Percentiles rank a stretch among this genome's conserved stretches.
Conservation (phyloP, 192 early-diverging fungal species). For the Coemansia furcata region DNA sequence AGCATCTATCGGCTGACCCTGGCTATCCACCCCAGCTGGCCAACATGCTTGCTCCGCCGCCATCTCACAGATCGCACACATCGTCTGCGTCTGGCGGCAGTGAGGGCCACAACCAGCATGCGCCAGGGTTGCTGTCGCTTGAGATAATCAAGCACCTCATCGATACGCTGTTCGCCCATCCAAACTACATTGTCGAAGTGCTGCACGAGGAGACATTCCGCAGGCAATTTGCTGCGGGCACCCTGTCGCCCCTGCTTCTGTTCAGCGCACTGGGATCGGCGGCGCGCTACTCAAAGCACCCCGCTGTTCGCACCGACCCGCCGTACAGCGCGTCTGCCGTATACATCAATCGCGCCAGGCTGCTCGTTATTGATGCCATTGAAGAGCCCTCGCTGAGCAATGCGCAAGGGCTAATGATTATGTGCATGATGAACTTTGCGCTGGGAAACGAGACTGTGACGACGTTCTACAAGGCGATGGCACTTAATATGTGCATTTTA, state of each 20-base stretch:
- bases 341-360: constrained; percentile 37
- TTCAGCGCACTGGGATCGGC: constrained; percentile 43
- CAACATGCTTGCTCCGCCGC: constrained; percentile 1
- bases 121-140: constrained; percentile 8
- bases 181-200: constrained; percentile 20
- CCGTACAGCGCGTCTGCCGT: constrained; percentile 41
- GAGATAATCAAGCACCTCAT: constrained; percentile 34
- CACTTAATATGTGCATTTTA: constrained; percentile 50
- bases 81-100: background rate
- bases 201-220: constrained; percentile 43
- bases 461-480: constrained; percentile 48
- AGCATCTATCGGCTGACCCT: constrained; percentile 18
- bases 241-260: constrained; percentile 43
- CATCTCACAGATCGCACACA: constrained; percentile 5
- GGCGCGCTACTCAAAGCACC: constrained; percentile 45
- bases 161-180: constrained; percentile 32
- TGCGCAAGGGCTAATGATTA: constrained; percentile 50
- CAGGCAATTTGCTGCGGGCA: constrained; percentile 42
- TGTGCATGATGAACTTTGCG: constrained; percentile 48
- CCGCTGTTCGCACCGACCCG: constrained; percentile 42
- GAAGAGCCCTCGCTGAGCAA: constrained; percentile 51
- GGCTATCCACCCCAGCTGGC: constrained; percentile 2
- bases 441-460: constrained; percentile 44
- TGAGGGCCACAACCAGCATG: constrained; percentile 6
- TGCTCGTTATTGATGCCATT: constrained; percentile 37